phyloP scores from a whole-genome alignment of 2,329 filamentous ascomycete species.

The Phyllosticta citrichinensis region DNA sequence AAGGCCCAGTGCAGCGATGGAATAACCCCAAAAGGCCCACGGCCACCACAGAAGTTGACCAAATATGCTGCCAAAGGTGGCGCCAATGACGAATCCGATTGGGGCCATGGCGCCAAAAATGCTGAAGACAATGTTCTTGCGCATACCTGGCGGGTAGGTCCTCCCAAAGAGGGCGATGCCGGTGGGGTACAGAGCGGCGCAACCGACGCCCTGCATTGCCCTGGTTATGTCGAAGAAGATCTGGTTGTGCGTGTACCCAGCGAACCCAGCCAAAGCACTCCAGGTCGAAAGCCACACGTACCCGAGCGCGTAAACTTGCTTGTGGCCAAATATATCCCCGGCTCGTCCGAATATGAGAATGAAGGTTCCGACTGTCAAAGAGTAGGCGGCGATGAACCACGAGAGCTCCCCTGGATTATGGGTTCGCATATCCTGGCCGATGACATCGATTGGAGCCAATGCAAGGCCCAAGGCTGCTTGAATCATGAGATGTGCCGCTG shows the following conservation, averaged over 20 bases:
- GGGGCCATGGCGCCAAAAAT: slow-evolving; percentile 29
- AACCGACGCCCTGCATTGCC: slow-evolving; percentile 32
- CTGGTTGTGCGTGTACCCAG: slow-evolving; percentile 23
- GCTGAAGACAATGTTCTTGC: slow-evolving; percentile 30
- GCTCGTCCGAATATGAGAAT: slow-evolving; percentile 36
- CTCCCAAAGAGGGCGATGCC: slow-evolving; percentile 27
- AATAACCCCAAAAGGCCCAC: slow-evolving; percentile 21
- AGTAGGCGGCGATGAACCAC: slow-evolving; percentile 36
- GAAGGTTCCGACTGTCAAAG: slow-evolving; percentile 35
- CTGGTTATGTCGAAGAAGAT: slow-evolving; percentile 26
- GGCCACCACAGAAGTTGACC: slow-evolving; percentile 24
- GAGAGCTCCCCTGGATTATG: slow-evolving; percentile 32
- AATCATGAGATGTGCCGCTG: slow-evolving; percentile 22
- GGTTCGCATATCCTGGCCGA: slow-evolving; percentile 34
- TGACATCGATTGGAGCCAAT: slow-evolving; percentile 35
- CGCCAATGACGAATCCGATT: slow-evolving; percentile 26
- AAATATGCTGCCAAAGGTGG: slow-evolving; percentile 24
- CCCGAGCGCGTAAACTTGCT: slow-evolving; percentile 31
- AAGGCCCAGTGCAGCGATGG: slow-evolving; percentile 13
- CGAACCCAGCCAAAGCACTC: slow-evolving; percentile 31
- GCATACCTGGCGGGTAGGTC: slow-evolving; percentile 24
- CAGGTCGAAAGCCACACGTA: slow-evolving; percentile 32
- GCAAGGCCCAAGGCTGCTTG: slow-evolving; percentile 22
- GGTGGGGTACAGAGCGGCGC: slow-evolving; percentile 28
- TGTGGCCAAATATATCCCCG: slow-evolving; percentile 36